These are phyloP conservation scores for Circinella minor DNA, from an alignment of 371 early-diverging fungal genomes.

Conservation along the genomic window DNA sequence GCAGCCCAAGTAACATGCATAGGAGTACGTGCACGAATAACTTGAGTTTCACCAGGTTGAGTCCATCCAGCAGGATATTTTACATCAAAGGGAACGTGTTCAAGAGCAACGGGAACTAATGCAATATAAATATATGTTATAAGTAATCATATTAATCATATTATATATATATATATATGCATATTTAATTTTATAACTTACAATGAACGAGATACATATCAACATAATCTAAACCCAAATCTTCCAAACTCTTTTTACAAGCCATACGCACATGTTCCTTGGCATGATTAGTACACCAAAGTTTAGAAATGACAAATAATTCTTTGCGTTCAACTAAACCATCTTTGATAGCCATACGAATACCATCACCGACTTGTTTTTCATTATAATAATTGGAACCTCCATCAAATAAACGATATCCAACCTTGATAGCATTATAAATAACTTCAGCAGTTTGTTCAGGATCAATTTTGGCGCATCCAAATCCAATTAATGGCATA, in stretches of 20 bases:
- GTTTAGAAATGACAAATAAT: constrained; percentile 77
- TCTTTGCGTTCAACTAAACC: constrained; percentile 56
- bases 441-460: constrained; percentile 30
- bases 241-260: constrained; percentile 50
- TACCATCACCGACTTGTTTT: constrained; percentile 54
- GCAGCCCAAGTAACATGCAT: constrained; percentile 40
- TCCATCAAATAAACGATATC: constrained; percentile 37
- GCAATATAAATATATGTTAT: not conserved
- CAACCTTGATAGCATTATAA: constrained; percentile 35
- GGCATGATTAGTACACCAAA: constrained; percentile 69
- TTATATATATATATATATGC: too few relatives aligned
- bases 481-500: constrained; percentile 32
- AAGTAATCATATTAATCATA: not conserved
- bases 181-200: too few relatives aligned
- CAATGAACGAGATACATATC: constrained; percentile 71
- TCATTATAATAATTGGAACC: constrained; percentile 61
- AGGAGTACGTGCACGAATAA: constrained; percentile 29
- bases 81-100: constrained; percentile 30
- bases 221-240: constrained; percentile 68
- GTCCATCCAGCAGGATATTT: constrained; percentile 34
- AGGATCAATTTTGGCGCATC: constrained; percentile 43
- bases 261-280: constrained; percentile 56
- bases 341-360: constrained; percentile 52
- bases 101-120: constrained; percentile 33
- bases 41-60: constrained; percentile 29